phyloP scores from a whole-genome alignment of 805 yeast genomes.

The Alloascoidea africana region DNA sequence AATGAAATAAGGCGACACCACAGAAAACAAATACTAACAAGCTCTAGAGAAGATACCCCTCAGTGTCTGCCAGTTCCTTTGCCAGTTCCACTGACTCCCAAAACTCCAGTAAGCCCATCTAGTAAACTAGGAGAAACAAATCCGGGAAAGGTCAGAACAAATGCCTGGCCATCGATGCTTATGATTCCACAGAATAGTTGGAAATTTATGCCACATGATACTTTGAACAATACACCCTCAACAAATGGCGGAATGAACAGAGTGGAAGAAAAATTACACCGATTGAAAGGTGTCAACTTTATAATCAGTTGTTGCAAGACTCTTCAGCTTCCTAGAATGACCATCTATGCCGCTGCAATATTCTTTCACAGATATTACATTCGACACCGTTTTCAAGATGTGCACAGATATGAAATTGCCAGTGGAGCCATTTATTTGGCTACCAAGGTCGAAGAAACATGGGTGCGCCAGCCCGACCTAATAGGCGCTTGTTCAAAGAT shows the following conservation, averaged over 20 bases:
- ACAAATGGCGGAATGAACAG: slow-evolving; percentile 17
- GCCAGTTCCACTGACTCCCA: no score
- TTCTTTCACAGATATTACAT: slow-evolving; percentile 37
- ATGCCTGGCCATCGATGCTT: slow-evolving; percentile 1
- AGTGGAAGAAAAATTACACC: slow-evolving; percentile 23
- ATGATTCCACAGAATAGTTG: background rate
- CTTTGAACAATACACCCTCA: slow-evolving; percentile 19
- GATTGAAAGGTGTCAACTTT: slow-evolving; percentile 33
- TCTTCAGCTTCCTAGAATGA: slow-evolving; percentile 29
- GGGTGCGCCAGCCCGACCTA: slow-evolving; percentile 30
- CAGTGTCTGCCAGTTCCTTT: no score
- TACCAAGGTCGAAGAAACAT: slow-evolving; percentile 36
- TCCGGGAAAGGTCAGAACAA: no score
- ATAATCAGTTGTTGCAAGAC: slow-evolving; percentile 27
- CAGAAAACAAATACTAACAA: no score
- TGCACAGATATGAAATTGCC: slow-evolving; percentile 34
- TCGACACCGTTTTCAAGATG: slow-evolving; percentile 23
- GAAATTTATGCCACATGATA: background rate
- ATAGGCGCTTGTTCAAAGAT: slow-evolving; percentile 31
- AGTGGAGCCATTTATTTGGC: slow-evolving; percentile 37
- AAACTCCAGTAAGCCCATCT: no score
- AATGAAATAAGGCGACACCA: no score
- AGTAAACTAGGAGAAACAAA: no score
- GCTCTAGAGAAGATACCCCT: no score
- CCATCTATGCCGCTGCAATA: slow-evolving; percentile 30